Base-by-base conservation (phyloP, 495 filamentous ascomycete genomes). In the Penicillium angulare region DNA sequence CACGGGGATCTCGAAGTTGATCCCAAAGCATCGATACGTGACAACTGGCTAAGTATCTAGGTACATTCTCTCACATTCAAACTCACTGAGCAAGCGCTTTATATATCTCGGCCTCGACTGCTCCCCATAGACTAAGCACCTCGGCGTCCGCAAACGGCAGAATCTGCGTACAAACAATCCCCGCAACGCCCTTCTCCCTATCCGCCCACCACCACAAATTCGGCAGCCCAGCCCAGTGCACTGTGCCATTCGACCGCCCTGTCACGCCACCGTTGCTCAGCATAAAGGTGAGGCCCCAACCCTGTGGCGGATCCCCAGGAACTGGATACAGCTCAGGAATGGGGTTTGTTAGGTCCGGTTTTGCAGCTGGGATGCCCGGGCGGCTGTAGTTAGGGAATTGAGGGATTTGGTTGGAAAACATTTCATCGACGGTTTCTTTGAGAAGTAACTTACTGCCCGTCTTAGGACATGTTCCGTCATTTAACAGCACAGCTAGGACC, bases 191-290 rank as follows among this genome's bases (percentile, higher is more conserved):
- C 42, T 72, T 77, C 56, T 79, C 78, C 4, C 77, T 66, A 65
- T 86, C 84, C 32, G 63, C 68, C 77, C 77, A 86, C 82, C 82
- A 86, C 54, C 73, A 85, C 35, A 79, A 41, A 62, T 86, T 85
- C 22, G 79, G 58, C 43, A 86, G 48, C 0, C 84, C 84, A n/a
- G 77, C 74, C 82, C 83, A 86, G 45, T 61, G 72, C 0, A 50
- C 80, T 5, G 79, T 80, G 22, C 67, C 64, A 4, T 42, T 52
- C 1, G 72, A 74, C 45, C 82, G 59, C 0, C 81, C 83, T 3
- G 82, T 82, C 2, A 63, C 60, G 13, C 52, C 43, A 0, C 54
- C 41, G n/a, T n/a, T n/a, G 42, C 55, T 77, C 38, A 86, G 53
- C 65, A 82, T 72, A 56, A 83, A 83, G 0, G 73, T 76, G 17